Percentiles rank a stretch among this genome's conserved stretches.
Evolutionary conservation across 2,329 filamentous ascomycete species (phyloP).

Genomic region (Botrytis elliptica): DNA sequence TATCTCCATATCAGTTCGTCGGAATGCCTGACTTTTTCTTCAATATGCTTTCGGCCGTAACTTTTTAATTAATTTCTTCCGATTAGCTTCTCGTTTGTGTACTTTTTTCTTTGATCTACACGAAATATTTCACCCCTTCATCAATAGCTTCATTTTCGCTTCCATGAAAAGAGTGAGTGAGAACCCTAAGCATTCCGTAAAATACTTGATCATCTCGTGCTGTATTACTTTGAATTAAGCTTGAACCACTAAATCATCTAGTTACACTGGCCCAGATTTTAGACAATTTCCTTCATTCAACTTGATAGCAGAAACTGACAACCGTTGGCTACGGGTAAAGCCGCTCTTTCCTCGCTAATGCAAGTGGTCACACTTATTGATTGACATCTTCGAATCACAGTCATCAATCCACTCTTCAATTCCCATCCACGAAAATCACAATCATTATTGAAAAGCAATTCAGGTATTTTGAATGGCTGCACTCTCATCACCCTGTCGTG

Average conservation of each 20-base stretch:
- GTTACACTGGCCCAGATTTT: not conserved
- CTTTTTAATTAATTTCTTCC: not conserved
- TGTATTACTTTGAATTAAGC: not conserved
- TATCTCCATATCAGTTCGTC: not conserved
- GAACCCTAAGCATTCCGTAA: not conserved
- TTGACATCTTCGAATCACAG: constrained; percentile 20
- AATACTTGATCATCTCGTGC: constrained; percentile 6
- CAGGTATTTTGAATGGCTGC: constrained; percentile 9
- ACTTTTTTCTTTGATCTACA: not conserved
- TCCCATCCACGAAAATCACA: constrained; percentile 18
- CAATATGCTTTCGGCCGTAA: not conserved
- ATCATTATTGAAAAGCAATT: not conserved
- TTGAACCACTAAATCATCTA: not conserved
- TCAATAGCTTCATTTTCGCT: constrained; percentile 2
- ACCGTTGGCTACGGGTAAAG: constrained; percentile 23
- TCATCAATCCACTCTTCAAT: constrained; percentile 13
- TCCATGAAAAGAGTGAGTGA: not conserved
- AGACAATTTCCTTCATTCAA: not conserved
- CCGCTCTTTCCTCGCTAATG: constrained; percentile 20
- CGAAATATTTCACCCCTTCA: not conserved
- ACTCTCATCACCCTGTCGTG: constrained; percentile 21
- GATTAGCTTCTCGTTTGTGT: not conserved
- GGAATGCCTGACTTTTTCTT: not conserved
- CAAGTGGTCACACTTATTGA: constrained; percentile 22
- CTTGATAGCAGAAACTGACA: not conserved